Base-by-base conservation (phyloP, 179 eudicot genomes). In the Pouteria campechiana region DNA sequence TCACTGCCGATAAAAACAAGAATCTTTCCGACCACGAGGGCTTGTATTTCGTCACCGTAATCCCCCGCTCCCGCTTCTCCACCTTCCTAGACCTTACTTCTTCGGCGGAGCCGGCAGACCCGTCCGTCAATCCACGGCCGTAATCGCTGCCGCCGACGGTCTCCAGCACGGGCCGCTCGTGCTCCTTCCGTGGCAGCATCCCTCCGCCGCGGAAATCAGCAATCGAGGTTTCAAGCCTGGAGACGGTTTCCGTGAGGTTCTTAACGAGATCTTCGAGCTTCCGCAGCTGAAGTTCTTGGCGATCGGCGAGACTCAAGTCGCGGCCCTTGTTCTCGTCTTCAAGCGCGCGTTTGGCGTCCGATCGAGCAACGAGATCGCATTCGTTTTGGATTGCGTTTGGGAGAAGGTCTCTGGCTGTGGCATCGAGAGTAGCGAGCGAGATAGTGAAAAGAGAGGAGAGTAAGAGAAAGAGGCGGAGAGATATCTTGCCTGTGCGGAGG, bases 11-110 rank as follows among this genome's bases (percentile, higher is more conserved):
- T 47, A 79, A 68, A 52, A 77, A 73, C 50, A 77, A 87, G 32
- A 90, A 90, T 46, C 76, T 73, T 68, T 90, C 96, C 9, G 94
- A 73, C 98, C 98, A 90, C 58, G 77, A 67, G 0, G 83, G 67
- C 44, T 74, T 80, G 51, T 67, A 80, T 46, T 67, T 90, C 0
- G 90, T 79, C 12, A 86, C 73, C 1, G 76, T 62, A n/a, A n/a
- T n/a, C n/a, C 25, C 52, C 70, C 5, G 57, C 46, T 48, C 60
- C 61, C 21, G 44, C 36, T 36, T 55, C 48, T 25, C 18, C 72
- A 39, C 44, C 72, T 24, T 54, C 61, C 7, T 15, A 21, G 18
- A 11, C 14, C 22, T 25, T 39, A 37, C 31, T 27, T 2, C 14
- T 46, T 3, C n/a, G n/a, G n/a, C n/a, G n/a, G n/a, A n/a, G n/a